Evolutionary conservation across 805 yeast species (phyloP).

Genomic region (Starmerella ratchasimensis): DNA sequence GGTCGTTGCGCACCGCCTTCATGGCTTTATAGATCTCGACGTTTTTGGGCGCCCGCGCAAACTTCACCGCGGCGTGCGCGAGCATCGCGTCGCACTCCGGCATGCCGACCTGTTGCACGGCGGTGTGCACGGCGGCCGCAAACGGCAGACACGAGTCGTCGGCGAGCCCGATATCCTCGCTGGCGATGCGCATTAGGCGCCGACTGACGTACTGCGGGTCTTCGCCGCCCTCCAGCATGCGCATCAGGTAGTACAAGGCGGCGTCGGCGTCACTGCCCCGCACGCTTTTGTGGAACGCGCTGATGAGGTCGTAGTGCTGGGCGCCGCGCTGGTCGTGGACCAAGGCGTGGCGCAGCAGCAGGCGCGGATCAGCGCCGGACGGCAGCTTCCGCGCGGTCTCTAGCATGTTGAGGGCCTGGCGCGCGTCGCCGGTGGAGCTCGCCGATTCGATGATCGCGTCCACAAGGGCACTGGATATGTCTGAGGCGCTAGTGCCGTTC

Average conservation of each 20-base stretch:
- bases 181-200: constrained; percentile 85
- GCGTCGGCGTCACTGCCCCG: constrained; percentile 88
- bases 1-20: constrained; percentile 44
- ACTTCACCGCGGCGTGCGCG: constrained; percentile 86
- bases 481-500: constrained; percentile 36
- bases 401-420: constrained; percentile 66
- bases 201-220: constrained; percentile 81
- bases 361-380: constrained; percentile 24
- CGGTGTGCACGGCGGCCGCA: constrained; percentile 72
- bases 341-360: constrained; percentile 36
- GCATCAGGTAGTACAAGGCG: constrained; percentile 67
- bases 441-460: constrained; percentile 51
- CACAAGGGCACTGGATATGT: constrained; percentile 42
- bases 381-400: constrained; percentile 37
- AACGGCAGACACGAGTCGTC: constrained; percentile 79
- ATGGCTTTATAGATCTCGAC: constrained; percentile 77
- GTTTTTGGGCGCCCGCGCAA: constrained; percentile 75
- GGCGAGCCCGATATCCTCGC: constrained; percentile 81
- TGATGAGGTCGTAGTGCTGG: constrained; percentile 84
- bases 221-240: constrained; percentile 90
- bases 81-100: constrained; percentile 85
- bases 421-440: constrained; percentile 69
- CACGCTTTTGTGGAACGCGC: constrained; percentile 87
- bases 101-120: constrained; percentile 80
- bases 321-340: constrained; percentile 82